phyloP scores from a whole-genome alignment of 345 rosid species.

The Excoecaria cochinchinensis region DNA sequence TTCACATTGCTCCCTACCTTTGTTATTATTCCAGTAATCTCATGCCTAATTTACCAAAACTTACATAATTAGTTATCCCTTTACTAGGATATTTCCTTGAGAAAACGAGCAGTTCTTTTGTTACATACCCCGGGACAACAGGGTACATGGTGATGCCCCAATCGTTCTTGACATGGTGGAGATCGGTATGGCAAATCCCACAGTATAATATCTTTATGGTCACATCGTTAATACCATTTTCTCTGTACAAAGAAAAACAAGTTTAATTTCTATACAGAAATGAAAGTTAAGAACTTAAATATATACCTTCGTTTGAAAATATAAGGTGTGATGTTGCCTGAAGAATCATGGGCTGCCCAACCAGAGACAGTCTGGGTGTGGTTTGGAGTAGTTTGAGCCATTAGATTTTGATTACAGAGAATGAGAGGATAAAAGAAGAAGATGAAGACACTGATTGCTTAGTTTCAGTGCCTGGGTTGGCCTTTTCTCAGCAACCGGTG shows the following conservation, averaged over 20 bases:
- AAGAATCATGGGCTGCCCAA: constrained; percentile 57
- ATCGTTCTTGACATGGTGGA: constrained; percentile 59
- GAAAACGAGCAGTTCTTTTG: no score
- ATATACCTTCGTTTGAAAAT: constrained; percentile 50
- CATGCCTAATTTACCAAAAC: constrained; percentile 41
- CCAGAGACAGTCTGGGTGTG: constrained; percentile 54
- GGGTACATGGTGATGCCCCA: constrained; percentile 89
- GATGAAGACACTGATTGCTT: neutral
- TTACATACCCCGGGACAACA: constrained; percentile 68
- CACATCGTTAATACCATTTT: constrained; percentile 67
- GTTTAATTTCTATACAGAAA: no score
- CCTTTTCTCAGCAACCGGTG: no score
- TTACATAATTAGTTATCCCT: neutral
- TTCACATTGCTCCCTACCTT: constrained; percentile 44
- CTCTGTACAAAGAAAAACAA: constrained; percentile 36
- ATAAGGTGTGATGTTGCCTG: constrained; percentile 51
- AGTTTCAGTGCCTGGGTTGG: no score
- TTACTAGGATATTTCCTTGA: no score
- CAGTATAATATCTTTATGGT: constrained; percentile 66
- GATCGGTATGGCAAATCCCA: constrained; percentile 82
- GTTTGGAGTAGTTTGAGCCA: constrained; percentile 53
- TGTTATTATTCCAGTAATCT: constrained; percentile 49
- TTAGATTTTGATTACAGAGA: neutral
- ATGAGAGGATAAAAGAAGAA: neutral
- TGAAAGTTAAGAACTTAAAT: no score